Evolutionary conservation across 768 basidiomycete species (phyloP).

Genomic region (Pholiota conissans): DNA sequence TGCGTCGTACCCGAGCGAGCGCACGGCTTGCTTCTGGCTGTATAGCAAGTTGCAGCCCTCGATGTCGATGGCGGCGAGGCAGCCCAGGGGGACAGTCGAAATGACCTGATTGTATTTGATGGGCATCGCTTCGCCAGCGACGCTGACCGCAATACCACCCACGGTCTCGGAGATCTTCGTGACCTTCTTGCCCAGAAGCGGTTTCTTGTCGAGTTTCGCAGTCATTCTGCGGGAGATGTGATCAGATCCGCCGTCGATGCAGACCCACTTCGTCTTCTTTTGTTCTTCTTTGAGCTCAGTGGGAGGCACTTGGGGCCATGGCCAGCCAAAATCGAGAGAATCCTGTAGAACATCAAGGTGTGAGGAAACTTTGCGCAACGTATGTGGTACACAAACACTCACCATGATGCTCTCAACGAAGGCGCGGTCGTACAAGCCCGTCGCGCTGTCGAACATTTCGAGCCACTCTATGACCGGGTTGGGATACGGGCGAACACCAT

Average conservation of each 20-base stretch:
- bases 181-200: slow-evolving; percentile 5
- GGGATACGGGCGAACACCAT: slow-evolving; percentile 12
- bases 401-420: slow-evolving; percentile 27
- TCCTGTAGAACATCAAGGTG: slow-evolving; percentile 6
- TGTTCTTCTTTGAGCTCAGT: background rate
- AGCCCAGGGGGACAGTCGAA: slow-evolving; percentile 30
- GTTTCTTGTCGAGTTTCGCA: background rate
- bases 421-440: slow-evolving; percentile 31
- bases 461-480: slow-evolving; percentile 30
- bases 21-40: slow-evolving; percentile 32
- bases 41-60: slow-evolving; percentile 19
- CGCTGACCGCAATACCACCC: slow-evolving; percentile 2
- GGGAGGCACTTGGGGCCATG: background rate
- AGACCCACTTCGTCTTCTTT: slow-evolving; percentile 13
- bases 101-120: slow-evolving; percentile 26
- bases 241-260: slow-evolving; percentile 23
- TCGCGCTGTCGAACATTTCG: slow-evolving; percentile 30
- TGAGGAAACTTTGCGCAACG: background rate
- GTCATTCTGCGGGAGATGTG: slow-evolving; percentile 14
- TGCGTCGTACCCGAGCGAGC: slow-evolving; percentile 28
- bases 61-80: slow-evolving; percentile 29
- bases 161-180: slow-evolving; percentile 6
- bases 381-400: background rate
- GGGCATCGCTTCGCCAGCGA: background rate
- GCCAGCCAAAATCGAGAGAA: slow-evolving; percentile 17